A percentile compares a stretch with the other conserved stretches of the same genome.
phyloP scores from a whole-genome alignment of 352 stramenopile genomes.

The Globisporangium irregulare region DNA sequence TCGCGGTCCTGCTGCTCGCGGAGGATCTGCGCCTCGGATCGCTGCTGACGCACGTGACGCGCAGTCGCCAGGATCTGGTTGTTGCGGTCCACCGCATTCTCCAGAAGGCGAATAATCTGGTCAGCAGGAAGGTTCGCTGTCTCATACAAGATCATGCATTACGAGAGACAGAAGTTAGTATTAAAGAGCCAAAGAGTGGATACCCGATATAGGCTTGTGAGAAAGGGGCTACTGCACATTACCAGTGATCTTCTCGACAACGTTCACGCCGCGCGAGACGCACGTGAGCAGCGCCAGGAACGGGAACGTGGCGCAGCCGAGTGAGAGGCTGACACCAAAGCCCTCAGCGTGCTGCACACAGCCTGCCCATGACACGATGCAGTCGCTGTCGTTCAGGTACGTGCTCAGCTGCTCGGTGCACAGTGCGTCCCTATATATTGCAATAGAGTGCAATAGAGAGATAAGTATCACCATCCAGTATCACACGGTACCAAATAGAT shows the following conservation, averaged over 20 bases:
- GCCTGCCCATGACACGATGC: conserved; percentile 78
- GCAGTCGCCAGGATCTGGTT: conserved; percentile 70
- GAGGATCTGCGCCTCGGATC: conserved; percentile 83
- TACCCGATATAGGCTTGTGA: too few relatives aligned
- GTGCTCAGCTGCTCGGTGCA: conserved; percentile 68
- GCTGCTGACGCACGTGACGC: conserved; percentile 67
- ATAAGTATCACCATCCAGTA: conserved; percentile 9
- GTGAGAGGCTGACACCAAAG: conserved; percentile 77
- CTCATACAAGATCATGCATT: background rate
- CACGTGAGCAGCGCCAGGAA: conserved; percentile 80
- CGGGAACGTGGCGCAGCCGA: conserved; percentile 79
- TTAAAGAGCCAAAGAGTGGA: too few relatives aligned
- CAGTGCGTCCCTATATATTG: conserved; percentile 38
- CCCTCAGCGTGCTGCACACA: conserved; percentile 79
- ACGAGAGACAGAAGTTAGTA: background rate
- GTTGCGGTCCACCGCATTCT: conserved; percentile 62
- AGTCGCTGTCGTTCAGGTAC: conserved; percentile 80
- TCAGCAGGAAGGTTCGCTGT: conserved; percentile 56
- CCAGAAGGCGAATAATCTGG: conserved; percentile 61
- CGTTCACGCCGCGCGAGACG: conserved; percentile 71
- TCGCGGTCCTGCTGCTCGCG: conserved; percentile 92
- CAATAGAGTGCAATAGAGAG: background rate
- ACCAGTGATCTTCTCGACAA: conserved; percentile 86
- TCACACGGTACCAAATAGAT: background rate
- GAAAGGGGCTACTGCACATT: background rate